phyloP scores from a whole-genome alignment of 2,329 filamentous ascomycete genomes.

The Monosporascus ibericus region DNA sequence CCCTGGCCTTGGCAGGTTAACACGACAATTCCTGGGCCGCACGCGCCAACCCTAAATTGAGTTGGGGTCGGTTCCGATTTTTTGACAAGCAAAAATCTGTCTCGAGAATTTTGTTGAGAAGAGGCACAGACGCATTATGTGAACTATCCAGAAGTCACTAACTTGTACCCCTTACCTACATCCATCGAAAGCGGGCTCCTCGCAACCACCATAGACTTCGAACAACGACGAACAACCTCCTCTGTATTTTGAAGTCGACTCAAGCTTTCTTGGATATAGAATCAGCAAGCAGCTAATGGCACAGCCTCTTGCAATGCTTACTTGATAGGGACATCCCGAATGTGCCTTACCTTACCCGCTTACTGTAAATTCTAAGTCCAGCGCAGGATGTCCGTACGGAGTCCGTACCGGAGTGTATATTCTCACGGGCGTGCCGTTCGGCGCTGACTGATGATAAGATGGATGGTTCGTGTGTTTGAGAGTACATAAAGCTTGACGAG shows the following conservation, averaged over 20 bases:
- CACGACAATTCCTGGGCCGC: not conserved
- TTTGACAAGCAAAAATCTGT: not conserved
- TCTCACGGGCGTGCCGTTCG: not conserved
- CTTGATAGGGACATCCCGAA: not conserved
- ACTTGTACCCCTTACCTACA: not conserved
- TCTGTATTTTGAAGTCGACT: not conserved
- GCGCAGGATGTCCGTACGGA: not conserved
- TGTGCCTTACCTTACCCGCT: not conserved
- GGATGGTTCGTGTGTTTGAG: not conserved
- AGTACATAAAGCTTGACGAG: not conserved
- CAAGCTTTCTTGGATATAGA: not conserved
- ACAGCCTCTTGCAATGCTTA: not conserved
- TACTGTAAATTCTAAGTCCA: not conserved
- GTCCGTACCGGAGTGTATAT: not conserved
- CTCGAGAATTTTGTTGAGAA: not conserved
- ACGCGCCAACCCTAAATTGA: not conserved
- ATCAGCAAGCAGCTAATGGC: not conserved
- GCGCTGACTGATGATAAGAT: not conserved
- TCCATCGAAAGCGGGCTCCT: not conserved
- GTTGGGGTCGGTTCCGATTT: not conserved
- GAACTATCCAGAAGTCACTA: not conserved
- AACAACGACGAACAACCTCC: not conserved
- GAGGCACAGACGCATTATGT: not conserved
- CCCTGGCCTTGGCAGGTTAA: not conserved
- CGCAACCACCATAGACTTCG: not conserved